These are phyloP conservation scores for Podosphaera xanthii DNA, from an alignment of 2,329 filamentous ascomycete genomes.

Conservation along the genomic window DNA sequence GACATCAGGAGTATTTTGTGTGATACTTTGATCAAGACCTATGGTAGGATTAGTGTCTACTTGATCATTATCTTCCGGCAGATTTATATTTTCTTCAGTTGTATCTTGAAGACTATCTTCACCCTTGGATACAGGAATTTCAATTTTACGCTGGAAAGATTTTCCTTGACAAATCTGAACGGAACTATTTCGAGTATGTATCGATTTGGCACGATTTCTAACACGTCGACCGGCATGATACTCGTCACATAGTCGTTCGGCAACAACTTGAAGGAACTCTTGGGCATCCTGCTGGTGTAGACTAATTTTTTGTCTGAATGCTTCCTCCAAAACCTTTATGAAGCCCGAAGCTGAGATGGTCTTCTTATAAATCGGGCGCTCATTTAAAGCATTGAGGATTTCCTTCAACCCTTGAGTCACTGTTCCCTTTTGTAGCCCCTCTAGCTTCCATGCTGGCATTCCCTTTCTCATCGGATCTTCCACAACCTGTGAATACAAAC, in stretches of 20 bases:
- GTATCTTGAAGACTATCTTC: neutral
- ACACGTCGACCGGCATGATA: conserved; percentile 69
- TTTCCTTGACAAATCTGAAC: conserved; percentile 2
- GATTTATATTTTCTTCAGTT: neutral
- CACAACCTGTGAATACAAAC: conserved; percentile 46
- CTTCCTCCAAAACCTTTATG: conserved; percentile 58
- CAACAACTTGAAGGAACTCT: conserved; percentile 85
- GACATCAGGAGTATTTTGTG: neutral
- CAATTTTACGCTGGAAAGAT: neutral
- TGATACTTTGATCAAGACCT: neutral
- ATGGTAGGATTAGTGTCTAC: neutral
- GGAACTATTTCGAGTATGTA: neutral
- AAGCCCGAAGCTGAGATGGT: conserved; percentile 77
- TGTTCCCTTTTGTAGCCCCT: conserved; percentile 52
- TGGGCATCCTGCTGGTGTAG: conserved; percentile 93
- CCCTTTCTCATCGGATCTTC: conserved; percentile 23
- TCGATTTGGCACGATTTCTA: conserved; percentile 29
- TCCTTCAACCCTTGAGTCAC: conserved; percentile 79
- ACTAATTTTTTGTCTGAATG: conserved; percentile 78
- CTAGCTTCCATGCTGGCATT: conserved; percentile 35
- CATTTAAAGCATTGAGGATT: conserved; percentile 78
- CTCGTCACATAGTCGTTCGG: conserved; percentile 80
- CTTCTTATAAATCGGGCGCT: conserved; percentile 81
- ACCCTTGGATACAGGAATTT: neutral
- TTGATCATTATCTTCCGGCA: neutral